These are phyloP conservation scores for Wickerhamiella shivajii DNA, from an alignment of 805 yeast genomes.

Conservation along the genomic window DNA sequence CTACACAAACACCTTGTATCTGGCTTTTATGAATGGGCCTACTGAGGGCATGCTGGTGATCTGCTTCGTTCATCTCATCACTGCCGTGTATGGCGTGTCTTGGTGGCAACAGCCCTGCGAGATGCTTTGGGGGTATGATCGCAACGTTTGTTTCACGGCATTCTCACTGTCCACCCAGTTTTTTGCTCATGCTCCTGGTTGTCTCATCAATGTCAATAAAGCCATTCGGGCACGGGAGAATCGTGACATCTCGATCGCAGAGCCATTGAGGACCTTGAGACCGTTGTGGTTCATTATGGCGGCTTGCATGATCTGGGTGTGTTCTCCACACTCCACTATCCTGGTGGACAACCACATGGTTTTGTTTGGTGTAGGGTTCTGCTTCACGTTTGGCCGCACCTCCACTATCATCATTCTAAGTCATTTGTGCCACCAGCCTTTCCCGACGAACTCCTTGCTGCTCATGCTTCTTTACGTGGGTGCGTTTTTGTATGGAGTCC, in stretches of 20 bases:
- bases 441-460: conserved; percentile 63
- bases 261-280: conserved; percentile 28
- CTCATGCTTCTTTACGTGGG: conserved; percentile 31
- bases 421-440: conserved; percentile 68
- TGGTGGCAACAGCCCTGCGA: conserved; percentile 7
- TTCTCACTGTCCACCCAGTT: conserved; percentile 24
- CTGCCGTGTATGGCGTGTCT: conserved; percentile 47
- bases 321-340: conserved; percentile 35
- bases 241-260: conserved; percentile 31
- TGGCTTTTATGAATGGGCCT: conserved; percentile 82
- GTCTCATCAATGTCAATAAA: conserved; percentile 36
- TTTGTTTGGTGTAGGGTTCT: conserved; percentile 60
- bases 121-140: conserved; percentile 22
- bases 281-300: conserved; percentile 52
- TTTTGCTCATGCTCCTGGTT: conserved; percentile 49
- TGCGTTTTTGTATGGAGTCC: conserved; percentile 27
- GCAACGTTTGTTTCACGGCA: conserved; percentile 20
- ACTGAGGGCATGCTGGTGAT: conserved; percentile 83
- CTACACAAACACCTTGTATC: conserved; percentile 71
- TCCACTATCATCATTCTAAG: conserved; percentile 46
- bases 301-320: conserved; percentile 32
- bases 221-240: conserved; percentile 41
- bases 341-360: conserved; percentile 37
- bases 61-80: conserved; percentile 37
- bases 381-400: conserved; percentile 81